Base-by-base conservation (phyloP, 164 flowering plant species). In the Cinnamomum chago region DNA sequence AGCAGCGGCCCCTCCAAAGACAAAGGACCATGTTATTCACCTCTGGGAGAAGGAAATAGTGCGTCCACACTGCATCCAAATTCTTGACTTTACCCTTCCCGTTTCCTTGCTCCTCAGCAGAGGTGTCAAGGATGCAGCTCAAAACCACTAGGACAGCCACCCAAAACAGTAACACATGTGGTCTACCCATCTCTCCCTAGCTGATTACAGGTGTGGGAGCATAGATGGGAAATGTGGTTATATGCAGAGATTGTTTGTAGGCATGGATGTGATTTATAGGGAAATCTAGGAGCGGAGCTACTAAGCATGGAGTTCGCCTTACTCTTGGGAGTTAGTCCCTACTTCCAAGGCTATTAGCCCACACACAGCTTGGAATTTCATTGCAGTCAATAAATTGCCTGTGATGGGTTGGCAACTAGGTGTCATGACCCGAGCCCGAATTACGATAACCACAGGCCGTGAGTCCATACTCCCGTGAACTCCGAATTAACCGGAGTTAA, bases 1-100 rank as follows among this genome's bases (percentile, higher is more conserved):
- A 9, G 76, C 93, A 89, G 5, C 67, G 50, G 7, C 86, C 85
- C 65, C 51, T 52, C 0, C 79, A 82, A 55, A 40, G 23, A 77
- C 91, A 88, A 1, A 50, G 5, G 35, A 67, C 84, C 2, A 81
- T 75, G 12, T n/a, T 23, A 1, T 58, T 58, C 40, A 73, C 10
- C 13, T 81, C 79, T 15, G 76, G 0, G 81, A 86, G 25, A 40
- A 58, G 20, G 0, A 15, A 2, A 72, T 88, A 86, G 27, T 85
- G 23, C 14, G 85, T 82, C 17, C 82, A 40, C 50, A 76, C 84
- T 1, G 77, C 76, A n/a, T 80, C 82, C 18, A 40, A 11, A 23
- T 40, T 50, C 60, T 40, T 40, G 2, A 40, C 47, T 40, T 40
- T 7, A 1, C 47, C 20, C 9, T 33, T 17, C 25, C 25, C 25